Conservation (phyloP, 495 filamentous ascomycete genomes). For the Umbilicaria muhlenbergii region DNA sequence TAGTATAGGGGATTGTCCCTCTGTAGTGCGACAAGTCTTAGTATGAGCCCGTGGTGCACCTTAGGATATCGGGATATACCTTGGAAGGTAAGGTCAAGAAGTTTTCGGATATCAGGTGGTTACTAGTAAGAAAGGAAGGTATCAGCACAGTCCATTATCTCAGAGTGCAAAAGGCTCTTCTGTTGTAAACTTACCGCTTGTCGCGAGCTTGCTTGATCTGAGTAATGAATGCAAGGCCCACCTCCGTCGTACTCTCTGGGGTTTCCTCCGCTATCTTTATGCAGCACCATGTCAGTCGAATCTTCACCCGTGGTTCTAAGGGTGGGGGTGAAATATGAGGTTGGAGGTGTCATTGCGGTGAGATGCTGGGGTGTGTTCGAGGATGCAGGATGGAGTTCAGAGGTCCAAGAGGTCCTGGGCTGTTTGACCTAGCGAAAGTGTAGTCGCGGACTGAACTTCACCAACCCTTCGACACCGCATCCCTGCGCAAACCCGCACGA, state of each 20-base stretch:
- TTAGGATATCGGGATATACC: slow-evolving; percentile 15
- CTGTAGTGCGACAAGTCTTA: slow-evolving; percentile 2
- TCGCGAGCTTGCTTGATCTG: slow-evolving; percentile 50
- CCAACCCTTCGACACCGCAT: slow-evolving; percentile 8
- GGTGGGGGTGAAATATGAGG: slow-evolving; percentile 4
- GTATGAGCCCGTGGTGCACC: neutral
- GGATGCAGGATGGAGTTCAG: slow-evolving; percentile 7
- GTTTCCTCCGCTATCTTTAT: slow-evolving; percentile 30
- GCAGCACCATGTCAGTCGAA: slow-evolving; percentile 7
- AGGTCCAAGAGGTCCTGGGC: slow-evolving; percentile 1
- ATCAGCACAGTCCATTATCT: neutral
- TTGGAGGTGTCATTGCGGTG: neutral
- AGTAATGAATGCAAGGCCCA: slow-evolving; percentile 49
- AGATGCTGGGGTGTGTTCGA: slow-evolving; percentile 4
- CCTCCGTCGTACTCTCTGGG: slow-evolving; percentile 44
- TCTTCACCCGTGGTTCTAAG: neutral
- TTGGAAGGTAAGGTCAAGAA: slow-evolving; percentile 53
- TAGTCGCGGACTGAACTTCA: neutral
- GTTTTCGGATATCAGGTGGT: slow-evolving; percentile 47
- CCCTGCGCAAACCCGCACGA: neutral
- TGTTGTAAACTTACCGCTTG: slow-evolving; percentile 43
- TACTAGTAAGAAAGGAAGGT: neutral
- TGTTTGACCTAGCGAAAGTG: slow-evolving; percentile 15
- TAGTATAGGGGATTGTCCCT: slow-evolving; percentile 58
- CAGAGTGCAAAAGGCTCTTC: slow-evolving; percentile 1